Evolutionary conservation across 768 basidiomycete genomes (phyloP), one percentile per base, ranked within the genome.

Genomic region (Podaxis sp.): DNA sequence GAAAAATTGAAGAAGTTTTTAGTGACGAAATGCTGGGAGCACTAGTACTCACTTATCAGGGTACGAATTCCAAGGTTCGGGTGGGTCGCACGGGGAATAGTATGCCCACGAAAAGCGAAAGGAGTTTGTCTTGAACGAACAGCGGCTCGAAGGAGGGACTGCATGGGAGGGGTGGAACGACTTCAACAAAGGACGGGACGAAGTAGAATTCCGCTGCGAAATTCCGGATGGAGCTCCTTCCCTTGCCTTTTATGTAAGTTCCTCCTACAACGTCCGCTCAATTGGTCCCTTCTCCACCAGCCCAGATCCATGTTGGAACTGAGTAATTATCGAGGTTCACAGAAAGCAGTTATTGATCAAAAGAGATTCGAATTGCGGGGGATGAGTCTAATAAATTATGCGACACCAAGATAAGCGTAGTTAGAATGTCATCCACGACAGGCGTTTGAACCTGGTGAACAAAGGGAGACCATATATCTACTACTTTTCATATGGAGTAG

Each of bases 21-120:
- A 33, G 33, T 33, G 33, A 33, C 12, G 22, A 37, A 47, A 55
- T 25, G 61, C 9, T 24, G 37, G 40, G 38, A 13, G 6, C 53
- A 43, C 8, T 5, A 13, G 27, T 33, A 33, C 87, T 73, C 72
- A 90, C 88, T 89, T 71, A 88, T 79, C 64, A 88, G 71, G 25
- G 83, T 83, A 63, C 88, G 81, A 55, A 78, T 73, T 17, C 54
- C 46, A 22, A 29, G n/a, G 36, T 15, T 68, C 70, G 69, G 43
- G 70, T 71, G 55, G 69, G 66, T 65, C 68, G 67, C 33, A 67
- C 67, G 52, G 66, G 63, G 22, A 55, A 55, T 13, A 62, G 63
- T 47, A 61, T 60, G 25, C 55, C 63, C 49, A 51, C 58, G 66
- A 58, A 61, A 65, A 64, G 68, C 50, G 51, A 67, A 63, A 73